phyloP scores from a whole-genome alignment of 1,284 basidiomycete species.

The Stygiomarasmius scandens region DNA sequence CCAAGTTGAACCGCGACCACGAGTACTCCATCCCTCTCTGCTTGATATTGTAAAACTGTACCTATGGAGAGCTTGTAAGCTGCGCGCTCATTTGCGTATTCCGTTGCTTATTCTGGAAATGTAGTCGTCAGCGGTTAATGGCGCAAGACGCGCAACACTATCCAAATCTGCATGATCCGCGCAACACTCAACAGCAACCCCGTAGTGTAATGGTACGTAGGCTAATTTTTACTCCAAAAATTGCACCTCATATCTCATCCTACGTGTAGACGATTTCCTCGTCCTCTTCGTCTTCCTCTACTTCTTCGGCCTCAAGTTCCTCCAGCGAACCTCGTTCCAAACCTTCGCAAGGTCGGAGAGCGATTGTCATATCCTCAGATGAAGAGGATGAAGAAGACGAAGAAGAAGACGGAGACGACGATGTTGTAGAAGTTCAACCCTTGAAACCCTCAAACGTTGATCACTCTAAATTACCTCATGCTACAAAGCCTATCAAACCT shows the following conservation, averaged over 20 bases:
- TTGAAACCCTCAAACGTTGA: slow-evolving; percentile 22
- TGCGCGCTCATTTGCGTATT: too few relatives aligned
- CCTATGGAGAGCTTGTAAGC: slow-evolving; percentile 19
- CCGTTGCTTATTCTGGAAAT: not conserved
- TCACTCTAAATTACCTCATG: slow-evolving; percentile 8
- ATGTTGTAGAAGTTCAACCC: slow-evolving; percentile 1
- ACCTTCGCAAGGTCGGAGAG: too few relatives aligned
- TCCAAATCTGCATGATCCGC: slow-evolving; percentile 4
- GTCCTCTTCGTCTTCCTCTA: slow-evolving; percentile 2
- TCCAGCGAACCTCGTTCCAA: not conserved
- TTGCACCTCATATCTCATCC: not conserved
- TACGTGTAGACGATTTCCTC: slow-evolving; percentile 2
- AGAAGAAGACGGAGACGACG: too few relatives aligned
- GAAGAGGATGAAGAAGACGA: too few relatives aligned
- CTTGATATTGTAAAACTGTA: not conserved
- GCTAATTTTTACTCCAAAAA: not conserved
- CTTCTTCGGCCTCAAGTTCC: not conserved
- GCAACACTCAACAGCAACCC: not conserved
- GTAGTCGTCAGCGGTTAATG: slow-evolving; percentile 17
- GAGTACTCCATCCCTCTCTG: not conserved
- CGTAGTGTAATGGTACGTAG: not conserved
- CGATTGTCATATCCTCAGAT: too few relatives aligned
- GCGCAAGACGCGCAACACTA: slow-evolving; percentile 13
- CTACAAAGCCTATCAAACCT: not conserved
- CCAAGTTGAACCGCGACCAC: not conserved